phyloP scores from a whole-genome alignment of 106 monocot species.

The Dendrobium officinale region DNA sequence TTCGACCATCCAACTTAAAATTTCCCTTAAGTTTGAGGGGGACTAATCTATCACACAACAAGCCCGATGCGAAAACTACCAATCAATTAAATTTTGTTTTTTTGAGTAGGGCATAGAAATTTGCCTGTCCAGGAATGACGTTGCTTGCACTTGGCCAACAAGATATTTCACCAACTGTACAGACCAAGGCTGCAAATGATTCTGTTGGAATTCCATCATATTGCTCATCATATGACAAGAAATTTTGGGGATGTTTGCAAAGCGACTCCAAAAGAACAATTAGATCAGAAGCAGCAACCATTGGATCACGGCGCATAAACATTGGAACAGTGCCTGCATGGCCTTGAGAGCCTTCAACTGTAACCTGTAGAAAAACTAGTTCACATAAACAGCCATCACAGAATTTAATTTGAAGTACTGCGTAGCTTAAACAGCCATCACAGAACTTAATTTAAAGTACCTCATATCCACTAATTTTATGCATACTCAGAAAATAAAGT shows the following conservation, averaged over 20 bases:
- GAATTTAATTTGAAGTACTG: too few relatives aligned
- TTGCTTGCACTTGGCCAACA: slow-evolving; percentile 96
- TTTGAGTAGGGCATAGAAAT: not conserved
- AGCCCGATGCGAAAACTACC: not conserved
- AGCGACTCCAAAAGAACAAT: slow-evolving; percentile 68
- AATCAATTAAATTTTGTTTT: not conserved
- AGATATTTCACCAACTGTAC: slow-evolving; percentile 90
- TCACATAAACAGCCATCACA: too few relatives aligned
- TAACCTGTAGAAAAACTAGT: slow-evolving; percentile 46
- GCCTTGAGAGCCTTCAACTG: slow-evolving; percentile 72
- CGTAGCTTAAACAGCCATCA: too few relatives aligned
- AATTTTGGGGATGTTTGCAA: slow-evolving; percentile 66
- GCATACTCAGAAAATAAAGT: not conserved
- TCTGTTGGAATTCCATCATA: slow-evolving; percentile 42
- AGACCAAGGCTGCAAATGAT: slow-evolving; percentile 77
- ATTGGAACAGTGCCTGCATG: slow-evolving; percentile 98
- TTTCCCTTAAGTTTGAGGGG: too few relatives aligned
- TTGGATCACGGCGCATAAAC: slow-evolving; percentile 85
- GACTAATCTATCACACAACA: too few relatives aligned
- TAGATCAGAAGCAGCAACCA: slow-evolving; percentile 88
- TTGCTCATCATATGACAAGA: slow-evolving; percentile 43
- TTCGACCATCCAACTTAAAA: too few relatives aligned
- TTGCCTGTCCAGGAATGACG: slow-evolving; percentile 95
- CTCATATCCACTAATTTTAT: not conserved
- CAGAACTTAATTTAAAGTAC: too few relatives aligned